Base-by-base conservation (phyloP, 345 rosid species). In the Cardamine resedifolia region DNA sequence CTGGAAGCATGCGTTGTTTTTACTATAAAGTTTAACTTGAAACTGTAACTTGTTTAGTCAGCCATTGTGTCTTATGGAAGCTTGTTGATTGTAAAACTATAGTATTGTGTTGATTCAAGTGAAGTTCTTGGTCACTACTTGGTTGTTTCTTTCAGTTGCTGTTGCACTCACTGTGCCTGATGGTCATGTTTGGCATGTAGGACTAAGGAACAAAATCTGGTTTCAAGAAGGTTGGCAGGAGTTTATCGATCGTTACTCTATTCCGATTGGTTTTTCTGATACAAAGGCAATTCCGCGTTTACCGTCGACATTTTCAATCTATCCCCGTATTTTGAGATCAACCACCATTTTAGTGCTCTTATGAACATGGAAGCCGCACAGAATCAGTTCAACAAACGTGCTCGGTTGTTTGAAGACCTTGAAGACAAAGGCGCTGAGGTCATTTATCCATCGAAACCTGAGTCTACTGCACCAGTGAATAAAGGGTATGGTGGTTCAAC, bases 151-250 rank as follows among this genome's bases (percentile, higher is more conserved):
- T 34, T 2, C 11, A 4, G 71, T 82, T 60, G 80, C 79, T 76
- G 89, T 78, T 75, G 83, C 83, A 11, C 86, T 89, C 77, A 83
- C 82, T 60, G 89, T 86, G 64, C 89, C 96, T 27, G 85, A 80
- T 72, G 89, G 88, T 81, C 84, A 74, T 67, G 81, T 83, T 66
- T 92, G 88, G 76, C 89, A 81, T 41, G 84, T 85, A 55, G 96
- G 96, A 68, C 81, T 92, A 71, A 81, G 72, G 75, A 91, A 83
- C 79, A 86, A 82, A 81, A 69, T 84, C 58, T 88, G 90, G 94
- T 88, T 92, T 66, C 77, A 81, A 73, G 86, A 86, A 16, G 90
- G 88, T 55, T 92, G 47, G 47, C 33, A 23, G 49, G 36, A 64
- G 48, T 50, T 66, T 50, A 10, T 66, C 4, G 5, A 51, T 10